phyloP scores from a whole-genome alignment of 2,329 filamentous ascomycete species.

The Cercospora brassicicola region DNA sequence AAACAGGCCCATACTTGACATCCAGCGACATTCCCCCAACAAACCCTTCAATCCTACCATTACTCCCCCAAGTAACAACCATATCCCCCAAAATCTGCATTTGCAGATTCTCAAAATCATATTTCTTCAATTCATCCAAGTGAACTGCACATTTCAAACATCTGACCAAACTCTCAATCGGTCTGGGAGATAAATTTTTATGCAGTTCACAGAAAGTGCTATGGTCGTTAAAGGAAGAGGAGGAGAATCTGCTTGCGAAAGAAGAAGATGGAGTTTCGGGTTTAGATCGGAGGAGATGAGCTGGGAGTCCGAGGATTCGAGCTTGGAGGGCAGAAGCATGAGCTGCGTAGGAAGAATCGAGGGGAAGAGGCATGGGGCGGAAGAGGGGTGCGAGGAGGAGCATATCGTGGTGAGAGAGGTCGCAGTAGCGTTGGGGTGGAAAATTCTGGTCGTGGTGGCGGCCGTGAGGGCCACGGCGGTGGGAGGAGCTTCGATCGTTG shows the following conservation, averaged over 20 bases:
- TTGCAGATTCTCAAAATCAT: constrained; percentile 8
- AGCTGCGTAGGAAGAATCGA: constrained; percentile 2
- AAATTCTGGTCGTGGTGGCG: constrained; percentile 18
- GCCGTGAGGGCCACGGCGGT: neutral
- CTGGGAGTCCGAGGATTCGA: constrained; percentile 26
- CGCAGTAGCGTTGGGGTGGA: constrained; percentile 23
- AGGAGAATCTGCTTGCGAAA: neutral
- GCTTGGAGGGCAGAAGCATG: constrained; percentile 19
- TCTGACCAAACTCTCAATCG: constrained; percentile 27
- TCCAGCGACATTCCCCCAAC: neutral
- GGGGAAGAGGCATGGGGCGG: constrained; percentile 8
- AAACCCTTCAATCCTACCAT: neutral
- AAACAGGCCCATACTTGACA: neutral
- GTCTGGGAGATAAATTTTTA: constrained; percentile 25
- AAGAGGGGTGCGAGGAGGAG: constrained; percentile 25
- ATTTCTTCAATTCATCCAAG: neutral
- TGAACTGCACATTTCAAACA: constrained; percentile 18
- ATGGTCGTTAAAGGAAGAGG: neutral
- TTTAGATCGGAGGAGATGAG: constrained; percentile 23
- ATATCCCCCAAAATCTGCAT: constrained; percentile 21
- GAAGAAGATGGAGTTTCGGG: neutral
- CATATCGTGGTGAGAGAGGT: constrained; percentile 28
- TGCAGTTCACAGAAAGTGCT: constrained; percentile 29
- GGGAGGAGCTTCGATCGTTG: neutral
- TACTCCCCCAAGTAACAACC: constrained; percentile 22